Conservation (phyloP, 306 rosid species). For the Castanopsis chinensis region DNA sequence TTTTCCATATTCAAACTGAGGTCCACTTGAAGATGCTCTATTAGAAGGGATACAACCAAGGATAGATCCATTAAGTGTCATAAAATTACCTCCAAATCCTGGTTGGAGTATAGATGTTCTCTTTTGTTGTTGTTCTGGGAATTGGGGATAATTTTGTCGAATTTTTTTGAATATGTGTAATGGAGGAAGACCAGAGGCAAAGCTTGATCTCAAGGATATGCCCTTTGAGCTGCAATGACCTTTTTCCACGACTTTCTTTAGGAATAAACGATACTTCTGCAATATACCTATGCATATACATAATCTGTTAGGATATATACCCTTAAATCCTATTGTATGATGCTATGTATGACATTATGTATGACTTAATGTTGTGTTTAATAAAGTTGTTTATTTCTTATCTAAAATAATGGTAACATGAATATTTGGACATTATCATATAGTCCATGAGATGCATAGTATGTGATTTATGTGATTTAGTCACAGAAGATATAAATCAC, state of each 20-base stretch:
- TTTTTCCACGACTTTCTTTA: conserved; percentile 36
- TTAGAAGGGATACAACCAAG: neutral
- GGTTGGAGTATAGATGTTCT: neutral
- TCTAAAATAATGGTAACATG: too few species aligned
- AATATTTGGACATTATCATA: too few species aligned
- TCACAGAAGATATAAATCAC: too few species aligned
- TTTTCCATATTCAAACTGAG: neutral
- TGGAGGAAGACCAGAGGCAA: conserved; percentile 35
- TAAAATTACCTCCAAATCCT: neutral
- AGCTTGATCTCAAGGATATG: conserved; percentile 42
- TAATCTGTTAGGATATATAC: too few species aligned
- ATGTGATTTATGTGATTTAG: too few species aligned
- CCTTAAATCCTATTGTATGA: too few species aligned
- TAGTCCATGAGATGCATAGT: too few species aligned
- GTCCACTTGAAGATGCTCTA: neutral
- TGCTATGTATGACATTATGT: too few species aligned
- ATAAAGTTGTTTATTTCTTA: too few species aligned
- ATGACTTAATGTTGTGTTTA: too few species aligned
- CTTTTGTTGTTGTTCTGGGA: neutral
- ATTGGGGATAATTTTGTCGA: neutral
- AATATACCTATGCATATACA: neutral
- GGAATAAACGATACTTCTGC: conserved; percentile 65
- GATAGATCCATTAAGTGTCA: neutral
- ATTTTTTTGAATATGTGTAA: neutral
- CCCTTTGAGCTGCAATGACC: conserved; percentile 19